phyloP scores from a whole-genome alignment of 1,139 yeast species.

The Saccharomyces pastorianus region DNA sequence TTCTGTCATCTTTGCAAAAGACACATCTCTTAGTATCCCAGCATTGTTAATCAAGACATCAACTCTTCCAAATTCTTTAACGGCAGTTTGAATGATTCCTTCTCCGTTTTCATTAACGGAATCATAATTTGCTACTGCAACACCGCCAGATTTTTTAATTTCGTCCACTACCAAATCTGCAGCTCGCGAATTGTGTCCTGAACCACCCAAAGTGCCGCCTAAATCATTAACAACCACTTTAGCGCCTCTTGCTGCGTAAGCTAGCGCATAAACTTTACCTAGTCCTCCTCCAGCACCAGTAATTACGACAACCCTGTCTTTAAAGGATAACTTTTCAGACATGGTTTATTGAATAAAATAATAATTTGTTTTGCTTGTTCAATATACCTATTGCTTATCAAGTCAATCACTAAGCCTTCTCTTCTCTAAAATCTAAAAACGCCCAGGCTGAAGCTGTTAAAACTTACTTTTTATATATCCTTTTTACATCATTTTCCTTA shows the following conservation, averaged over 20 bases:
- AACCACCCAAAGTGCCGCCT: slow-evolving; percentile 76
- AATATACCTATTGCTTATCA: no score
- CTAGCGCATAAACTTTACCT: slow-evolving; percentile 81
- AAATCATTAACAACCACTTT: slow-evolving; percentile 86
- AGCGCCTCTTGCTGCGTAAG: slow-evolving; percentile 86
- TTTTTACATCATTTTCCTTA: no score
- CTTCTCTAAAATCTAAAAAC: no score
- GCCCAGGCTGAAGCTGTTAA: no score
- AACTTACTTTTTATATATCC: no score
- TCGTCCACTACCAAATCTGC: slow-evolving; percentile 89
- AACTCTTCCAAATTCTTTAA: slow-evolving; percentile 79
- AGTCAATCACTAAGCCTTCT: no score
- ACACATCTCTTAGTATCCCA: slow-evolving; percentile 68
- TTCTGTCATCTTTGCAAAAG: slow-evolving; percentile 72
- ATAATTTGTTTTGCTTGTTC: neutral
- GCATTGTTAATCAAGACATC: slow-evolving; percentile 91
- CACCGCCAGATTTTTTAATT: slow-evolving; percentile 64
- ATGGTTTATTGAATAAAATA: neutral
- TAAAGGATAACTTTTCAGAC: slow-evolving; percentile 35
- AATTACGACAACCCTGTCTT: slow-evolving; percentile 79
- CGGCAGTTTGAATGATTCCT: slow-evolving; percentile 77
- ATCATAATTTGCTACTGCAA: slow-evolving; percentile 90
- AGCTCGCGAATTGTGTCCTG: slow-evolving; percentile 55
- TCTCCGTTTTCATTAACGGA: slow-evolving; percentile 80
- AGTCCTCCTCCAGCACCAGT: slow-evolving; percentile 98